Base-by-base conservation (phyloP, 208 protist species). In the Trypanosoma platydactyli region DNA sequence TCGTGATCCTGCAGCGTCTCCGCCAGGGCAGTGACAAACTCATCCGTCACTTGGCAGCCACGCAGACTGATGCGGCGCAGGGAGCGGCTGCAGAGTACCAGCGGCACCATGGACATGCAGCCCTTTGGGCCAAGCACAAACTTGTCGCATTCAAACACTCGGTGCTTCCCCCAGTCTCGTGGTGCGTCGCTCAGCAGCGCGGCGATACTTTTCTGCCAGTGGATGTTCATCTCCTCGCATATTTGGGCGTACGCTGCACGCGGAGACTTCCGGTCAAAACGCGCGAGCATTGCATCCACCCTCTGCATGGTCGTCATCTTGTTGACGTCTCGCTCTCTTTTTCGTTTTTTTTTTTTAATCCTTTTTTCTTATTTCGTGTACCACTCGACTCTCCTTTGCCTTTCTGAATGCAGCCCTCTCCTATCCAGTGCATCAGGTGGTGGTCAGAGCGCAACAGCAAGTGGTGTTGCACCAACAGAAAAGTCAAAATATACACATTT, bases 251-350 rank as follows among this genome's bases (percentile, higher is more conserved):
- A 94, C 64, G 74, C 77, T 51, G 89, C 81, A 30, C 83, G 84
- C 2, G 87, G 87, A 3, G 84, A 89, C 73, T 89, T 90, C 24
- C 87, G 71, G 46, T 89, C 73, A 72, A 94, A 94, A 40, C 79
- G 80, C 71, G 74, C 76, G 33, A 94, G 74, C 57, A 65, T 78
- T 58, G 80, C 81, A 50, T 94, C 84, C 18, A 91, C 80, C 20
- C 61, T 79, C n/a, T 81, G 81, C 67, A 82, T 80, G 0, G 82
- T 94, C 12, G 87, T 94, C 87, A 94, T 94, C 15, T 42, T 83
- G 18, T 7, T 30, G 24, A 1, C 15, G 6, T 5, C 11, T 50
- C 30, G 22, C 29, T 35, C 22, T 4, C 49, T 48, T 29, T 24
- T 64, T 22, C 11, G n/a, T 40, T 4, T 27, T 52, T 24, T 22